phyloP scores from a whole-genome alignment of 2,329 filamentous ascomycete species.

The Cercospora janseana region DNA sequence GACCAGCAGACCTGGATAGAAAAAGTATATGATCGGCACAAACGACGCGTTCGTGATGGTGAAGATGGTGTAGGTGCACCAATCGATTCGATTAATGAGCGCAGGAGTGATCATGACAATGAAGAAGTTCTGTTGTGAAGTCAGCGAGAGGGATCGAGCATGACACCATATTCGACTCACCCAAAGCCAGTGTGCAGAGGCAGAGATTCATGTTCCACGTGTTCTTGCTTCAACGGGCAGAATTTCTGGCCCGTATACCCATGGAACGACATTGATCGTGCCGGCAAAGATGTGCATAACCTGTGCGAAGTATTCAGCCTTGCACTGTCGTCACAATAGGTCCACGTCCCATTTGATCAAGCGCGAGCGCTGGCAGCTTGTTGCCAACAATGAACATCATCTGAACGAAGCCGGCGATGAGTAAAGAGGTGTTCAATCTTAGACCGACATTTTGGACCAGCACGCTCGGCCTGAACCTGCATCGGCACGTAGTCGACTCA shows the following conservation, averaged over 20 bases:
- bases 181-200: conserved; percentile 50
- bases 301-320: background rate
- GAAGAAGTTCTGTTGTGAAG: conserved; percentile 2
- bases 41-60: conserved; percentile 38
- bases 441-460: conserved; percentile 48
- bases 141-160: background rate
- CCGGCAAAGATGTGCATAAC: conserved; percentile 29
- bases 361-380: conserved; percentile 44
- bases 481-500: conserved; percentile 15
- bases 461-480: background rate
- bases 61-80: conserved; percentile 35
- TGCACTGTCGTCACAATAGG: too few relatives aligned
- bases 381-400: conserved; percentile 43
- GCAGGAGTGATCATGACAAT: conserved; percentile 40
- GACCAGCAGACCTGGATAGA: conserved; percentile 31
- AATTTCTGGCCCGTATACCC: conserved; percentile 46
- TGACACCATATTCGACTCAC: conserved; percentile 31
- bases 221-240: conserved; percentile 49
- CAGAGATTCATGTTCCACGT: conserved; percentile 48
- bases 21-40: conserved; percentile 29
- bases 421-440: conserved; percentile 41
- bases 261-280: conserved; percentile 29
- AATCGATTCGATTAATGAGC: conserved; percentile 33
- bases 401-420: conserved; percentile 46
- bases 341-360: conserved; percentile 41